Conservation (phyloP, 805 yeast genomes). For the Grigorovia transvaalensis region DNA sequence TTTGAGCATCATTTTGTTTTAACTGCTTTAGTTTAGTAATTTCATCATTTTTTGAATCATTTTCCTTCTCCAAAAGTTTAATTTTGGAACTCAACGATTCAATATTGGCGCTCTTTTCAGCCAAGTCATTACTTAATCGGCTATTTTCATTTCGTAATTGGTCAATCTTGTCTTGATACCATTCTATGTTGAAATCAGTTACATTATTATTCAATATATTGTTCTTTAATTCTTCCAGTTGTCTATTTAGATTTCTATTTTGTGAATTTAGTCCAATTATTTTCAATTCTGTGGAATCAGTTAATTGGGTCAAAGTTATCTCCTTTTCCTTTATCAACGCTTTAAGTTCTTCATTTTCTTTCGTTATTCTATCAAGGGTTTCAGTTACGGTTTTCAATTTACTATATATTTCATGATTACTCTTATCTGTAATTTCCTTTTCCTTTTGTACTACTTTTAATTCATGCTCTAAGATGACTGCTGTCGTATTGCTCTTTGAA, state of each 20-base stretch:
- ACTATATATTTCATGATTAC: too few relatives aligned
- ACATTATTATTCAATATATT: constrained; percentile 26
- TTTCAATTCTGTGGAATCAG: constrained; percentile 39
- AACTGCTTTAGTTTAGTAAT: constrained; percentile 49
- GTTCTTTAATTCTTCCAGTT: background rate
- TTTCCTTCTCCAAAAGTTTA: constrained; percentile 21
- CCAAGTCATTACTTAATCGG: constrained; percentile 32
- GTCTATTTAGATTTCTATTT: constrained; percentile 24
- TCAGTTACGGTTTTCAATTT: background rate
- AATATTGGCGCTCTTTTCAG: constrained; percentile 31
- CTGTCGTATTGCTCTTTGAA: background rate
- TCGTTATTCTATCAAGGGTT: too few relatives aligned
- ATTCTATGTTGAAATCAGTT: constrained; percentile 34
- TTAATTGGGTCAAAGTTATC: constrained; percentile 37
- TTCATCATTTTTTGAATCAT: constrained; percentile 29
- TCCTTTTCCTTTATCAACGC: constrained; percentile 40
- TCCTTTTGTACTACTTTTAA: background rate
- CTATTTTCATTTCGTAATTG: constrained; percentile 7
- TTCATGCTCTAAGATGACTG: background rate
- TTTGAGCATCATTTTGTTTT: constrained; percentile 48
- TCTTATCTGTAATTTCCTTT: background rate
- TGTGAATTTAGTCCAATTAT: constrained; percentile 37
- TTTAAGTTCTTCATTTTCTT: background rate
- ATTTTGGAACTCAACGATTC: constrained; percentile 34
- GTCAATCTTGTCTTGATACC: constrained; percentile 53